Evolutionary conservation across 805 yeast genomes (phyloP), one percentile per base, ranked within the genome.

Genomic region (Isabelozyma pseudorhagii): DNA sequence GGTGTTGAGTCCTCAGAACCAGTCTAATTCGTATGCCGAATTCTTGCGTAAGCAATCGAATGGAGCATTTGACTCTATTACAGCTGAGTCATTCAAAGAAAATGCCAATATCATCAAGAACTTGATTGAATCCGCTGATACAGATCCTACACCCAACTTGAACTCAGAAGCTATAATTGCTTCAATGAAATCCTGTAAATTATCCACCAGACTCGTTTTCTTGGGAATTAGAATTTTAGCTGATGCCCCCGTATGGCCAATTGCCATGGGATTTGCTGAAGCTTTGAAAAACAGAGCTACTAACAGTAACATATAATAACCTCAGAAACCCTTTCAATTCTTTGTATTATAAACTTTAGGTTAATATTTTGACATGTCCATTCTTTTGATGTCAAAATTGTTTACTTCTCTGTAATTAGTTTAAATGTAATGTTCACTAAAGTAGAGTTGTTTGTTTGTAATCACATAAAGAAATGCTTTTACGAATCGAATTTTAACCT

Each of bases 211-310:
- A 60, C 75, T 84, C 17, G 66, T 87, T 40, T 83, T 85, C 49
- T 66, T 87, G 38, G 96, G 94, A 40, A 87, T 87, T 10, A 72
- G 90, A 57, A 84, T 87, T 29, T 71, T 87, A 46, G 90, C 91
- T 4, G 94, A 87, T 71, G 92, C 92, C 0, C 94, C 94, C 13
- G 85, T 87, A 25, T 87, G 96, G 96, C 94, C 94, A 0, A 78
- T 87, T 46, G 88, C 91, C 0, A 69, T 87, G 63, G 80, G 85
- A 15, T 85, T 87, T 71, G 93, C 93, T 0, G 93, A 87, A 61
- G 91, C 90, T 2, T 72, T 87, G 58, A 87, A 85, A 61, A 79
- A 83, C 31, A 77, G 91, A 59, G 67, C 67, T 2, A 54, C 54
- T 29, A 55, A 55, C 49, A 56, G 59, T 40, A 29, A 27, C 39